Evolutionary conservation across 1,284 basidiomycete species (phyloP).

Genomic region (Cystobasidiaceae sp.): DNA sequence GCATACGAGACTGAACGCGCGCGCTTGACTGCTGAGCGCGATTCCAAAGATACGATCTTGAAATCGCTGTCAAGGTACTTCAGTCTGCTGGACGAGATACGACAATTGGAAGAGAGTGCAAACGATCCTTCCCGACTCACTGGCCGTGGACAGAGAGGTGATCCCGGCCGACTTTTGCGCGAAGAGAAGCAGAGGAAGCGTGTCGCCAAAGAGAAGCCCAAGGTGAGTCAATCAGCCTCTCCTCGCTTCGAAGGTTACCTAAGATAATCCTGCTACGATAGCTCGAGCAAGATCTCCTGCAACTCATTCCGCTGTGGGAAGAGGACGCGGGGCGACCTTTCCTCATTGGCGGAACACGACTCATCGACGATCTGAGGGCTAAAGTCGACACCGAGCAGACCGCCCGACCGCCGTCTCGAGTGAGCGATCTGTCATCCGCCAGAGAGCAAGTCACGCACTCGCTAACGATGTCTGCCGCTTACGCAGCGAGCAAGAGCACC

Average conservation of each 20-base stretch:
- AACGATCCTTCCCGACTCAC: constrained; percentile 69
- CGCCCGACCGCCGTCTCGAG: constrained; percentile 3
- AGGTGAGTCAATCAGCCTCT: constrained; percentile 55
- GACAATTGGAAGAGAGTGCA: constrained; percentile 72
- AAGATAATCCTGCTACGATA: constrained; percentile 44
- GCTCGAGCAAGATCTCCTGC: constrained; percentile 82
- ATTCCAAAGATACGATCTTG: constrained; percentile 69
- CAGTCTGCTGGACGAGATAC: constrained; percentile 83
- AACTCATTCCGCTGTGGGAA: constrained; percentile 82
- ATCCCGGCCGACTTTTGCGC: constrained; percentile 58
- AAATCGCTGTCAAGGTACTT: constrained; percentile 79
- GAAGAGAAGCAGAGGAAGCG: constrained; percentile 98
- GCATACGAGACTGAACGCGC: constrained; percentile 84
- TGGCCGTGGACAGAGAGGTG: constrained; percentile 63
- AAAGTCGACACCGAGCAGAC: constrained; percentile 56
- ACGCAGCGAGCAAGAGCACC: constrained; percentile 1
- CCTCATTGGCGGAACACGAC: constrained; percentile 76
- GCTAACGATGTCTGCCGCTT: background rate
- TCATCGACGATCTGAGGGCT: constrained; percentile 71
- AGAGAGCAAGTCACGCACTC: too few species aligned
- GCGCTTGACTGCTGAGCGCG: constrained; percentile 70
- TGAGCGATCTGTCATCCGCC: background rate
- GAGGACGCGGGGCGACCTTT: constrained; percentile 68
- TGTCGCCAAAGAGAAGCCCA: constrained; percentile 88
- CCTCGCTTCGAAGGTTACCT: background rate